These are phyloP conservation scores for Acorus gramineus DNA, from an alignment of 106 monocot genomes.

Conservation along the genomic window DNA sequence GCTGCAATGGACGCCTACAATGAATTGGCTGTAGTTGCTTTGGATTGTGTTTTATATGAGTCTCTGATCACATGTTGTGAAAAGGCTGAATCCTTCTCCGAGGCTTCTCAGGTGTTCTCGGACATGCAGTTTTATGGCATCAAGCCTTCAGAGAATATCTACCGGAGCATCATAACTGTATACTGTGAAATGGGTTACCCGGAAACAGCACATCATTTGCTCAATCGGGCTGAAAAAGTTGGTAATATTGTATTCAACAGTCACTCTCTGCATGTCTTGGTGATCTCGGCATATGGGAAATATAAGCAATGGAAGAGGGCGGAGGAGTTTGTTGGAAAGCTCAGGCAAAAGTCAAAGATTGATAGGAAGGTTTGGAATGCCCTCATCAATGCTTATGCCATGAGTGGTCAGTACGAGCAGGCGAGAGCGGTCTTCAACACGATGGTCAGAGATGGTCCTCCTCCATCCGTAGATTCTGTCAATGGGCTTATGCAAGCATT, in stretches of 20 bases:
- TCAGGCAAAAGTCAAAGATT: conserved; percentile 37
- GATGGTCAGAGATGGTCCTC: conserved; percentile 82
- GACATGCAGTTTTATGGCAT: conserved; percentile 70
- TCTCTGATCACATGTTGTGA: conserved; percentile 47
- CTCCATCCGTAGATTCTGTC: conserved; percentile 72
- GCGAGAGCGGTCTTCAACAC: conserved; percentile 80
- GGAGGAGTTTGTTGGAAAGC: conserved; percentile 67
- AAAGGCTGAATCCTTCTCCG: conserved; percentile 35
- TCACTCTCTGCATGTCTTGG: conserved; percentile 32
- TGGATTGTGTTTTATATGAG: conserved; percentile 42
- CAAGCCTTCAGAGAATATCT: conserved; percentile 47
- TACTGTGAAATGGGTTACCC: conserved; percentile 82
- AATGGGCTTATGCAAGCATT: conserved; percentile 80
- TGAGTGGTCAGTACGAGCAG: conserved; percentile 81
- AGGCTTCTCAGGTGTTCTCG: conserved; percentile 79
- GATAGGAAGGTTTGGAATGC: conserved; percentile 95
- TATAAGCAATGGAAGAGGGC: conserved; percentile 76
- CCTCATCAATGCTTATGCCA: conserved; percentile 84
- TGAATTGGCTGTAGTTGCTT: conserved; percentile 21
- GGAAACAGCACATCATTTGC: conserved; percentile 72
- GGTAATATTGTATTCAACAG: conserved; percentile 38
- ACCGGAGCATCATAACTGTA: conserved; percentile 35
- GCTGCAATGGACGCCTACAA: conserved; percentile 64
- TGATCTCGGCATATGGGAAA: conserved; percentile 75
- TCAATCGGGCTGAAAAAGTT: conserved; percentile 34